A percentile compares a stretch with the other conserved stretches of the same genome.
Conservation (phyloP, 2,329 filamentous ascomycete genomes). For the Epichloe sp. region DNA sequence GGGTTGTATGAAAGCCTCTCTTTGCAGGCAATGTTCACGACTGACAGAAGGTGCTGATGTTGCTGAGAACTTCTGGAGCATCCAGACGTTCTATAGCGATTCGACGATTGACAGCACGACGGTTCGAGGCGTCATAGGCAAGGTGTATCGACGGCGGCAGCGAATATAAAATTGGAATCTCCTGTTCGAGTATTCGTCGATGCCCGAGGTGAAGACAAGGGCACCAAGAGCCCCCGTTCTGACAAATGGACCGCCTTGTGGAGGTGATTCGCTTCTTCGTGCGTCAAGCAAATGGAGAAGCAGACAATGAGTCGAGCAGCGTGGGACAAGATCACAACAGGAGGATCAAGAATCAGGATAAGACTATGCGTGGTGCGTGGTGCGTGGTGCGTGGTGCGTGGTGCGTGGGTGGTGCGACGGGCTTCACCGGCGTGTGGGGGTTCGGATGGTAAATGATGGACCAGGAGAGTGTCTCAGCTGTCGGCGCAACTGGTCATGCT, state of each 20-base stretch:
- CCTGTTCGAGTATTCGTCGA: neutral
- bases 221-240: neutral
- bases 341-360: neutral
- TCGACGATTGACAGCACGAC: neutral
- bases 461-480: slow-evolving; percentile 4
- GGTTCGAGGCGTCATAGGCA: neutral
- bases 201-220: neutral
- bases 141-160: neutral
- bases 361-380: neutral
- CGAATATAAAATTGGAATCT: neutral
- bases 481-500: slow-evolving; percentile 2
- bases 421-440: neutral
- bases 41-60: neutral
- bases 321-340: neutral
- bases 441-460: slow-evolving; percentile 3
- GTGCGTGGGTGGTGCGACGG: neutral
- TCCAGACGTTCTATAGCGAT: neutral
- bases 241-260: neutral
- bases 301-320: neutral
- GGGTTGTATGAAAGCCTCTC: neutral
- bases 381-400: neutral
- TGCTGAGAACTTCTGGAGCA: neutral
- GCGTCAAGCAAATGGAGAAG: neutral
- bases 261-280: neutral
- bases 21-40: neutral